Evolutionary conservation across 495 filamentous ascomycete genomes (phyloP).

Genomic region (Cercophora samala): DNA sequence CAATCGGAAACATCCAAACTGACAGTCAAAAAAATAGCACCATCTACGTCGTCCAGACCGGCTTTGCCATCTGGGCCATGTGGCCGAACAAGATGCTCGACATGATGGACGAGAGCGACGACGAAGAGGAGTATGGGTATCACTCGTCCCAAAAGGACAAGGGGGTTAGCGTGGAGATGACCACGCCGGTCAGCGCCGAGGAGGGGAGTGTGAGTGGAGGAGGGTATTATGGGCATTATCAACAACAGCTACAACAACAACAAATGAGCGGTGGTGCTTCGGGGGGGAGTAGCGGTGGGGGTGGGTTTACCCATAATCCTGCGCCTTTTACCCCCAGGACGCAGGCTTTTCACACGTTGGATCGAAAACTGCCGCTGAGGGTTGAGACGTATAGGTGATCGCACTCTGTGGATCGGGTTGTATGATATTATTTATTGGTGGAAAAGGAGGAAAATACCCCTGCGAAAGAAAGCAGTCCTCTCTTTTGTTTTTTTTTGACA

Average conservation of each 20-base stretch:
- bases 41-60: slow-evolving; percentile 55
- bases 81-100: slow-evolving; percentile 50
- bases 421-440: background rate
- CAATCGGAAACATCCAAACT: slow-evolving; percentile 8
- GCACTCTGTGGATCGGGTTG: background rate
- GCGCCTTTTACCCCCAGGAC: slow-evolving; percentile 52
- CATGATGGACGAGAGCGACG: slow-evolving; percentile 39
- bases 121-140: slow-evolving; percentile 34
- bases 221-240: background rate
- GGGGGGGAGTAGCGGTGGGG: background rate
- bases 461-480: background rate
- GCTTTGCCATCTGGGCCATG: slow-evolving; percentile 59
- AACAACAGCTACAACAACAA: background rate
- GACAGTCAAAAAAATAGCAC: slow-evolving; percentile 33
- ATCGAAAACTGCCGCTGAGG: slow-evolving; percentile 44
- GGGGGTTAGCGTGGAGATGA: slow-evolving; percentile 43
- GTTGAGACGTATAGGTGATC: slow-evolving; percentile 7
- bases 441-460: slow-evolving; percentile 3
- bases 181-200: slow-evolving; percentile 19
- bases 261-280: slow-evolving; percentile 10
- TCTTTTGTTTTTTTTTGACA: slow-evolving; percentile 1
- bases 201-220: background rate
- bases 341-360: slow-evolving; percentile 53
- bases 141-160: slow-evolving; percentile 22
- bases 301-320: background rate